Evolutionary conservation across 257 asterid species (phyloP), one percentile per base, ranked within the genome.

Genomic region (Ophiorrhiza pumila): DNA sequence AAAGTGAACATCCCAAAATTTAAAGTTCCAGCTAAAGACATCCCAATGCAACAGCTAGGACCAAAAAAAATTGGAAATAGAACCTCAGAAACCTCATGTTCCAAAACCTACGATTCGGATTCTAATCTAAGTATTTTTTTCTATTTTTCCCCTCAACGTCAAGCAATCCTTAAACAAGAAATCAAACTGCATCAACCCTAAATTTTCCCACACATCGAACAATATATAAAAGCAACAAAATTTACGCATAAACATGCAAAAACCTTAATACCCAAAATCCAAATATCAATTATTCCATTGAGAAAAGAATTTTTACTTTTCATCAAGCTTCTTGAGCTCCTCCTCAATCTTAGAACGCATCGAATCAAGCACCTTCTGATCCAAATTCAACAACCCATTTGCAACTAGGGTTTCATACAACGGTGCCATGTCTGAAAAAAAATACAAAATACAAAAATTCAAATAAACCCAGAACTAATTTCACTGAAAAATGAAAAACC

Each of bases 381-480:
- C 91, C 91, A 87, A 79, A 71, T 70, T 80, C 83, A 90, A 62
- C 11, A 87, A 84, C 73, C 87, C 89, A 71, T 73, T 74, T 9
- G 85, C 86, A 62, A 80, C 87, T 79, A 92, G 94, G 89, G 85
- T 84, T 88, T 92, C 96, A 72, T 90, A 92, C 81, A 90, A 73
- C 9, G 91, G 91, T 53, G 87, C 96, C 96, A 90, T 90, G 81
- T 88, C 98, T 92, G 31, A 65, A 25, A 41, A 78, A 77, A 65
- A 60, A 23, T 47, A 13, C 3, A 66, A 22, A 20, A 22, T n/a
- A 6, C 9, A 18, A 69, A 55, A 32, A n/a, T 0, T 27, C 76
- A 56, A 12, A 27, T 11, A 58, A 37, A 23, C 15, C 13, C 9
- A 56, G 18, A 68, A 32, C 47, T 14, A 14, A 32, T 14, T 55